Evolutionary conservation across 176 grass and related monocot species (phyloP), one percentile per base, ranked within the genome.

Genomic region (Stipa capillata): DNA sequence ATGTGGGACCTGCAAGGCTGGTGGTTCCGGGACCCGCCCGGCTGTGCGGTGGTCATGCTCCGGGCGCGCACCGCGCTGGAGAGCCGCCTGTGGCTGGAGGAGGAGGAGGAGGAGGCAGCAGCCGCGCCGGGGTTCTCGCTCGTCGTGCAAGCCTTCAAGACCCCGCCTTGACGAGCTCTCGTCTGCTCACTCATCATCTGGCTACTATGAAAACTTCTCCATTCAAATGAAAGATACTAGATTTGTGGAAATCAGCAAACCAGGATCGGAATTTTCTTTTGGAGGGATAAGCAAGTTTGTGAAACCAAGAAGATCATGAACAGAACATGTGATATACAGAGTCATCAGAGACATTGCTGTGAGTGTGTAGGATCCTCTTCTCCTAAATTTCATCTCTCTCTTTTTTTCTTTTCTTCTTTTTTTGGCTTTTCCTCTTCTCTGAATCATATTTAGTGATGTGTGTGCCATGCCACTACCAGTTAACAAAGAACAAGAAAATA

Each of bases 1-100:
- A 92, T 94, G 87, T 97, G 95, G 96, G 92, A 98, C 81, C 76
- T 98, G 15, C 90, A 90, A 47, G 87, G 74, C 20, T 97, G 92
- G 95, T 90, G 84, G 85, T 94, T 90, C 74, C 74, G 76, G 32
- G 56, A 83, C 39, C 61, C 68, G 25, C 80, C 86, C 0, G 93
- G 94, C 3, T 82, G 68, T 45, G 93, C 92, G 1, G 90, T 92
- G 56, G 91, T 98, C 63, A 85, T 98, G 85, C 89, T 98, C 52
- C 87, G 96, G 7, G 85, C 85, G 1, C 84, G 92, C 50, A 98
- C 84, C 65, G 77, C 92, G 36, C 69, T 98, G 5, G 96, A 98
- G 86, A 94, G 92, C 88, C 29, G 92, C 32, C 96, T 98, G 15
- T 94, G 90, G 96, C 88, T 98, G 4, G 96, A 94, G 59, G 95